phyloP scores from a whole-genome alignment of 352 stramenopile species.

The Globisporangium orthogonon region DNA sequence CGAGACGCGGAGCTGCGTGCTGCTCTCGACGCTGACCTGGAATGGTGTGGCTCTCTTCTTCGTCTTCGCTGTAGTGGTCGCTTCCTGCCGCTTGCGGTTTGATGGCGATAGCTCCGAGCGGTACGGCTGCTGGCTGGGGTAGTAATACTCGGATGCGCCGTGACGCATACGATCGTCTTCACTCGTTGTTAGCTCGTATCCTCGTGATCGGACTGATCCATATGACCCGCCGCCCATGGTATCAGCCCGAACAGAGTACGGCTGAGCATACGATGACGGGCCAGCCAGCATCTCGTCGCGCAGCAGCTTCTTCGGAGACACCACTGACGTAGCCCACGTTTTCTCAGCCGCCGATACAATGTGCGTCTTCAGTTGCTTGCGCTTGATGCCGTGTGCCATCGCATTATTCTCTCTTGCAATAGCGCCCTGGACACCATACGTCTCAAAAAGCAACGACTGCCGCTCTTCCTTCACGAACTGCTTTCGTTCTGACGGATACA shows the following conservation, averaged over 20 bases:
- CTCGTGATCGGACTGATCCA: conserved; percentile 8
- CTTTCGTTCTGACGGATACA: conserved; percentile 17
- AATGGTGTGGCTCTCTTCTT: conserved; percentile 27
- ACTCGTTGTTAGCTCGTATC: not conserved
- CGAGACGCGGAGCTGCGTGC: conserved; percentile 30
- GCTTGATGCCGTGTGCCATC: conserved; percentile 38
- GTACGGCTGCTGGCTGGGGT: conserved; percentile 4
- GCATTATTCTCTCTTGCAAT: conserved; percentile 4
- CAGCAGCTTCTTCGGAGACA: conserved; percentile 22
- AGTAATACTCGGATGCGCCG: not conserved
- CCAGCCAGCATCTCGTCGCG: conserved; percentile 18
- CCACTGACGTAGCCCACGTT: conserved; percentile 22
- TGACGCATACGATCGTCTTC: not conserved
- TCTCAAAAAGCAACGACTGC: conserved; percentile 55
- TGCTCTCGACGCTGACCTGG: conserved; percentile 35
- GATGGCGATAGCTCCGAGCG: conserved; percentile 6
- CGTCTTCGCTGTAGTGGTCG: conserved; percentile 14
- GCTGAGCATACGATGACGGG: conserved; percentile 1
- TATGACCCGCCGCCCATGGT: not conserved
- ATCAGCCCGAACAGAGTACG: too few relatives aligned
- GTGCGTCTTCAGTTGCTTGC: conserved; percentile 48
- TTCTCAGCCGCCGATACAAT: conserved; percentile 28
- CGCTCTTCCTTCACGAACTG: conserved; percentile 41
- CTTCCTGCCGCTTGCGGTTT: conserved; percentile 2
- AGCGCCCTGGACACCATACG: conserved; percentile 37